Conservation (phyloP, 2,329 filamentous ascomycete genomes). For the Colletotrichum horii region DNA sequence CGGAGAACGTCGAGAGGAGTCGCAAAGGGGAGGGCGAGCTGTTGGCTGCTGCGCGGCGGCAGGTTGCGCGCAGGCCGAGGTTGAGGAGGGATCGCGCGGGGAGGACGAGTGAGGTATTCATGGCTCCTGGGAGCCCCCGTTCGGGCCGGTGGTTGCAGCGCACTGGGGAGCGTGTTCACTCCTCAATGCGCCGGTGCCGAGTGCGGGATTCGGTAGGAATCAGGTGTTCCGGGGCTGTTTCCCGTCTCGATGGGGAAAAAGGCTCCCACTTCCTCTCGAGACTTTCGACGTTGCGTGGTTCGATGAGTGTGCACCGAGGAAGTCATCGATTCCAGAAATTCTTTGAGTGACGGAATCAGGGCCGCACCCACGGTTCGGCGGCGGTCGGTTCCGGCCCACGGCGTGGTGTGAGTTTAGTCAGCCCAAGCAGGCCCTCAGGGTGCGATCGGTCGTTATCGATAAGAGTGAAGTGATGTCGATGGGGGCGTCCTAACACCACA, state of each 20-base stretch:
- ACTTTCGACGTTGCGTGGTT: not conserved
- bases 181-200: constrained; percentile 15
- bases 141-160: constrained; percentile 2
- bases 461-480: not conserved
- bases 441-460: not conserved
- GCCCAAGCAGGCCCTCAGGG: not conserved
- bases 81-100: constrained; percentile 14
- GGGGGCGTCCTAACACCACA: not conserved
- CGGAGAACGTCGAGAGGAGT: constrained; percentile 3
- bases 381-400: not conserved
- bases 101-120: constrained; percentile 20
- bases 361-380: not conserved
- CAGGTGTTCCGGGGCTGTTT: not conserved
- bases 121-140: constrained; percentile 3
- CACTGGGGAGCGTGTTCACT: not conserved
- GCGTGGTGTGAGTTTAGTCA: not conserved
- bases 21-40: not conserved
- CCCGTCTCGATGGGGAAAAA: not conserved
- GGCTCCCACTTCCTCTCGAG: not conserved
- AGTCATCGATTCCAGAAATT: not conserved
- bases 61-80: constrained; percentile 8
- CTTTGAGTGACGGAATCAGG: not conserved
- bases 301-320: not conserved
- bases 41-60: not conserved
- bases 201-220: not conserved